Base-by-base conservation (phyloP, 2,329 filamentous ascomycete genomes). In the Sporothrix euskadiensis region DNA sequence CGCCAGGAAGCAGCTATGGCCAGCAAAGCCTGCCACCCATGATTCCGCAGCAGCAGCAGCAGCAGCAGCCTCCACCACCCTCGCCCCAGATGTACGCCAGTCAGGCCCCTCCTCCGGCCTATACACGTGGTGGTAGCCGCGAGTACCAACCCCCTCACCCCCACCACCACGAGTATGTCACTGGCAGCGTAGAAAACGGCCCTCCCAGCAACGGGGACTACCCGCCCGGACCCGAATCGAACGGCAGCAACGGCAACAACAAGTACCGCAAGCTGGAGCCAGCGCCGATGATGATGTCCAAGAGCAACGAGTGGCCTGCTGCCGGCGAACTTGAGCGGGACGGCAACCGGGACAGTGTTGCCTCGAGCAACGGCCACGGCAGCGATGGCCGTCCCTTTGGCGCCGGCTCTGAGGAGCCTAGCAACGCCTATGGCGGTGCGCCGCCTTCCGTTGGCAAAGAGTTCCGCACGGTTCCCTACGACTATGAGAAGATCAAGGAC, bases 191-290 rank as follows among this genome's bases (percentile, higher is more conserved):
- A 16, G 56, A 59, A 30, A 35, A 49, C 56, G 56, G 39, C 3
- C 35, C 44, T 49, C 44, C 52, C 69, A 57, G 52, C 68, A 71
- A 71, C n/a, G 56, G 57, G 22, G 30, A 71, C 5, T 47, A 59
- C 35, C 30, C 35, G 22, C 66, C 66, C 3, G 47, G 47, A n/a
- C 41, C 52, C 68, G 54, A 70, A n/a, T 54, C 47, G 30, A 70
- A 70, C 52, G 41, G 68, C 68, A 57, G 57, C 69, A 70, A 47
- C 44, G 71, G 61, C 56, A 75, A 73, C 68, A 71, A 69, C 32
- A 87, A 88, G 77, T 89, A 88, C 77, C 84, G 87, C 63, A 88
- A 88, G 79, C 85, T 89, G 54, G 87, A 88, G 75, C 88, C 88
- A 10, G 88, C 88, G 0, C 87, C 87, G 0, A 83, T 39, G 52